These are phyloP conservation scores for Tephrocybe sp. DNA, from an alignment of 768 basidiomycete genomes.

Conservation along the genomic window DNA sequence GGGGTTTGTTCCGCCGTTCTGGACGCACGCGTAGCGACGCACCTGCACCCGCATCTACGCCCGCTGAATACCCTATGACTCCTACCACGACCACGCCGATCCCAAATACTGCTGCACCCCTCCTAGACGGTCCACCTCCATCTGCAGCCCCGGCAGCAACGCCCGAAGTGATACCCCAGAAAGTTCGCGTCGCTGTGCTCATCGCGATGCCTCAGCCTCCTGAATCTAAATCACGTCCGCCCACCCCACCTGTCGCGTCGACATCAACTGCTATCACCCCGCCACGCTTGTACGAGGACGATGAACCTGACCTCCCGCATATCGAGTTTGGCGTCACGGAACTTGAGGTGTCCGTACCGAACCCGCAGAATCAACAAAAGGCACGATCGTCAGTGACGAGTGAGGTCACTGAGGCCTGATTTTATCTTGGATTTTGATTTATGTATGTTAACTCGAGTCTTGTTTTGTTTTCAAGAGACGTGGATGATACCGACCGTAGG, in stretches of 20 bases:
- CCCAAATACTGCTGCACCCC: conserved; percentile 1
- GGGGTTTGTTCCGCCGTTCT: conserved; percentile 3
- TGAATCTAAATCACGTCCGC: conserved; percentile 9
- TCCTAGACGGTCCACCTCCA: neutral
- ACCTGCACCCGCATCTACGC: neutral
- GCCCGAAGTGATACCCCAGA: neutral
- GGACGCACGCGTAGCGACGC: too few species aligned
- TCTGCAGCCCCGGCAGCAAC: neutral
- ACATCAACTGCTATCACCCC: conserved; percentile 2
- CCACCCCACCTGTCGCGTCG: neutral
- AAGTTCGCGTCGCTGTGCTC: conserved; percentile 29
- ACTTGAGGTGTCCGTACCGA: conserved; percentile 9
- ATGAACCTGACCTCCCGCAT: conserved; percentile 26
- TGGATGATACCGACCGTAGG: too few species aligned
- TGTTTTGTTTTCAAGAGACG: neutral
- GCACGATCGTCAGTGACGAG: conserved; percentile 7
- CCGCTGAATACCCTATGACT: neutral
- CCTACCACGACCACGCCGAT: neutral
- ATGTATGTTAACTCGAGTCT: too few species aligned
- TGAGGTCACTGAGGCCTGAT: conserved; percentile 7
- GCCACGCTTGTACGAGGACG: conserved; percentile 1
- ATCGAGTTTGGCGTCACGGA: conserved; percentile 34
- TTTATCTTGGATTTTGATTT: neutral
- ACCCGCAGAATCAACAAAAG: neutral
- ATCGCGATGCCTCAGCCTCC: conserved; percentile 31